Evolutionary conservation across 2,329 filamentous ascomycete species (phyloP), one percentile per base, ranked within the genome.

Genomic region (Claviceps purpurea): DNA sequence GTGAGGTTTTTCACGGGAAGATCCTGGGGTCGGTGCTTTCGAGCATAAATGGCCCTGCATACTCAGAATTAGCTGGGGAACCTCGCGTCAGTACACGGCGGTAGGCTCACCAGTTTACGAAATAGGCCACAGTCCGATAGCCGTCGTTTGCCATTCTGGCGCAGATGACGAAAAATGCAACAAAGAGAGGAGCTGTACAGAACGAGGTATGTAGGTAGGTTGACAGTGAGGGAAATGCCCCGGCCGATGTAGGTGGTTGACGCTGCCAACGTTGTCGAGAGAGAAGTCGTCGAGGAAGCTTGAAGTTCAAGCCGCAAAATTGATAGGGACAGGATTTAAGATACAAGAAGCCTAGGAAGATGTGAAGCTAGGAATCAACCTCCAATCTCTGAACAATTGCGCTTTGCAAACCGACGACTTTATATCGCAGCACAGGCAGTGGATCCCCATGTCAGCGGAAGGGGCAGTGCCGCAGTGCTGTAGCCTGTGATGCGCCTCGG

Each of bases 21-120:
- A 63, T 95, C 82, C 63, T 94, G 85, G 0, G 90, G 89, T n/a
- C 82, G 78, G 64, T 93, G 85, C 61, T 91, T 85, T 52, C 90
- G 82, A 41, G 74, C 88, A 67, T 96, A 96, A 59, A 95, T 91
- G 57, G 87, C 87, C 88, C 74, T 73, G 46, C 11, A 16, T 13
- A 20, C 10, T 14, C 20, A n/a, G 7, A 3, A 47, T 42, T 30
- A 50, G 26, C 22, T 38, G 2, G 16, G 24, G 8, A 18, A 1
- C 20, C 41, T 26, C 8, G 7, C 4, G 20, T 43, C 34, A 34
- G 16, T 5, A 40, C 22, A 38, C 24, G 26, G 11, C 10, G n/a
- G 22, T 18, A 58, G 43, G 55, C 57, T 49, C 60, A 69, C 78
- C 84, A 87, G 67, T 87, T 87, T 55, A 85, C 81, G 61, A 80